Conservation (phyloP, 2,329 filamentous ascomycete species). For the Trichoderma sp. region DNA sequence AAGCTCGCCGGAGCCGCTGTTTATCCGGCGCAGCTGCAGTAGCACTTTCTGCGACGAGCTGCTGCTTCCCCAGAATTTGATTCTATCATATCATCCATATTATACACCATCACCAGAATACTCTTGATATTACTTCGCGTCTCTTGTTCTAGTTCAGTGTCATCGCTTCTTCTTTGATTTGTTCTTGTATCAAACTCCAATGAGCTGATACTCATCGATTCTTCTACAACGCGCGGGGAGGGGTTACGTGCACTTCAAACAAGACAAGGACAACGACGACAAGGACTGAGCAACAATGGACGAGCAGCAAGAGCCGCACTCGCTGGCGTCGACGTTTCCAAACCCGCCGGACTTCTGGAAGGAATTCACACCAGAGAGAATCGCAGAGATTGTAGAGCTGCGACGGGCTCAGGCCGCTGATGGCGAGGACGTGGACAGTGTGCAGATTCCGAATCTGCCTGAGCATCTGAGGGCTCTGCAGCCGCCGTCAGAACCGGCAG, state of each 20-base stretch:
- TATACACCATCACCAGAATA: background rate
- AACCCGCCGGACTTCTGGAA: conserved; percentile 88
- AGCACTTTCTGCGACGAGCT: conserved; percentile 4
- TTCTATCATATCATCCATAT: background rate
- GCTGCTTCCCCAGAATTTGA: background rate
- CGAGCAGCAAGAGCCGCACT: conserved; percentile 44
- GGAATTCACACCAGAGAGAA: conserved; percentile 75
- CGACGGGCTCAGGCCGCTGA: conserved; percentile 36
- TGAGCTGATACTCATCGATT: conserved; percentile 20
- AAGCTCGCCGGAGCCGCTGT: conserved; percentile 26
- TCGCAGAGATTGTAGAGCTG: conserved; percentile 52
- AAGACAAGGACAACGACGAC: background rate
- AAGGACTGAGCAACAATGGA: background rate
- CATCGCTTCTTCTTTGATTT: background rate
- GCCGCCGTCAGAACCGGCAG: conserved; percentile 70
- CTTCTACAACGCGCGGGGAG: conserved; percentile 3
- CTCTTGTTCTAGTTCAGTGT: background rate
- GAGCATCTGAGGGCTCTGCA: conserved; percentile 73
- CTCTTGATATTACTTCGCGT: background rate
- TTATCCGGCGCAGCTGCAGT: conserved; percentile 28
- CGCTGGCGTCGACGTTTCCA: conserved; percentile 69
- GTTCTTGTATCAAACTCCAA: background rate
- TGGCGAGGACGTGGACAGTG: conserved; percentile 23
- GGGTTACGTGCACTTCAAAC: background rate
- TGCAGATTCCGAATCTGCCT: conserved; percentile 53